phyloP scores from a whole-genome alignment of 345 rosid species.

The Gynandropsis gynandra region DNA sequence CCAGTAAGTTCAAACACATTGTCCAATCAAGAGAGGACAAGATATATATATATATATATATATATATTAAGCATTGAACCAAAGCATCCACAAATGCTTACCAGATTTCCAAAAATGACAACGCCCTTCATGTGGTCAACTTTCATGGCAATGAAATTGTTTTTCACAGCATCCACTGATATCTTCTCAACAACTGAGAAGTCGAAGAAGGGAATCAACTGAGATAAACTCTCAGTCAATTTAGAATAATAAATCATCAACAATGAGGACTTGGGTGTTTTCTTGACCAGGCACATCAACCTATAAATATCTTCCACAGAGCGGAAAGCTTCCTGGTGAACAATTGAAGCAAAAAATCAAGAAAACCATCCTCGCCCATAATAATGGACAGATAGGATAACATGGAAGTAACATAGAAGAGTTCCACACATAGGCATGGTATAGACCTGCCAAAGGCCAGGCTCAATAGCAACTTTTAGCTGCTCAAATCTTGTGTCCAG shows the following conservation, averaged over 20 bases:
- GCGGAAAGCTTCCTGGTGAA: no score
- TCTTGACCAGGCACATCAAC: no score
- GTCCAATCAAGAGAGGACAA: conserved; percentile 1
- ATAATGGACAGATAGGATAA: no score
- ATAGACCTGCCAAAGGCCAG: conserved; percentile 88
- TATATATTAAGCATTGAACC: no score
- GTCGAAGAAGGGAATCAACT: conserved; percentile 83
- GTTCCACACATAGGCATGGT: conserved; percentile 20
- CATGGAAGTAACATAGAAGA: no score
- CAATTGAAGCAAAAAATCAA: no score
- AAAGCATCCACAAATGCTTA: conserved; percentile 26
- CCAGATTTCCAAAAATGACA: no score
- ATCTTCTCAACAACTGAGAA: conserved; percentile 82
- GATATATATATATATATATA: no score
- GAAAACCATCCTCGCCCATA: no score
- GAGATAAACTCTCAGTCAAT: conserved; percentile 63
- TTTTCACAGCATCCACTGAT: conserved; percentile 95
- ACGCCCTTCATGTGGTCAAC: no score
- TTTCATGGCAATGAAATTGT: no score
- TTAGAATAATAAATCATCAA: conserved; percentile 94
- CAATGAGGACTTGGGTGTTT: conserved; percentile 84
- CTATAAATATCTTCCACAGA: no score
- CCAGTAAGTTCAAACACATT: background rate
- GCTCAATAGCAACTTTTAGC: conserved; percentile 88
- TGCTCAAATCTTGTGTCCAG: conserved; percentile 98